phyloP scores from a whole-genome alignment of 495 filamentous ascomycete species.

The Hypoxylon fuscum region DNA sequence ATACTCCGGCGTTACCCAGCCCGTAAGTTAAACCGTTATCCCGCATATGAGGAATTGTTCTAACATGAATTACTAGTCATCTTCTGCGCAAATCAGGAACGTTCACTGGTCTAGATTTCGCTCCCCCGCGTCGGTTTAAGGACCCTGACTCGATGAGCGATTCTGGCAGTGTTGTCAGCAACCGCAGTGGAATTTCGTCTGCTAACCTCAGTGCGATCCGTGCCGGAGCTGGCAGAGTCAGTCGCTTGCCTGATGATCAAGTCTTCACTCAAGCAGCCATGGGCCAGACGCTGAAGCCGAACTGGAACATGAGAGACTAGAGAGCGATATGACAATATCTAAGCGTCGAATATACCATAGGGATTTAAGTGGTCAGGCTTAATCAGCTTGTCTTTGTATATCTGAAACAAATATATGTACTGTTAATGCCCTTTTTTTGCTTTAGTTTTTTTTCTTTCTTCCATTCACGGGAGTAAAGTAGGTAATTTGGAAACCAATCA shows the following conservation, averaged over 20 bases:
- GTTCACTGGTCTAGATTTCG: conserved; percentile 92
- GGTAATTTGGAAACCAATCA: conserved; percentile 40
- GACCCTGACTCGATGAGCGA: conserved; percentile 78
- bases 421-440: conserved; percentile 29
- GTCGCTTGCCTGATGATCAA: conserved; percentile 80
- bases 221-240: conserved; percentile 88
- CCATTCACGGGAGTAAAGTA: conserved; percentile 26
- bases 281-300: conserved; percentile 73
- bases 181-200: conserved; percentile 78
- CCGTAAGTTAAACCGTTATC: conserved; percentile 71
- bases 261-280: conserved; percentile 85
- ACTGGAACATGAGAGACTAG: conserved; percentile 72
- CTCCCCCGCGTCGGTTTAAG: conserved; percentile 87
- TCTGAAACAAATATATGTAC: conserved; percentile 35
- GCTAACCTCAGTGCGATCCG: conserved; percentile 80
- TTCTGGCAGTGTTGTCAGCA: conserved; percentile 88
- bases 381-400: conserved; percentile 35
- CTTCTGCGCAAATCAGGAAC: conserved; percentile 87
- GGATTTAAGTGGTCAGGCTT: conserved; percentile 14
- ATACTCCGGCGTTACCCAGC: conserved; percentile 84
- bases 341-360: conserved; percentile 12
- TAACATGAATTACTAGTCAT: conserved; percentile 63
- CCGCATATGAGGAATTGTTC: conserved; percentile 7
- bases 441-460: conserved; percentile 11
- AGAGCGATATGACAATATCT: conserved; percentile 9